phyloP scores from a whole-genome alignment of 2,329 filamentous ascomycete species.

The Ascochyta rabiei region DNA sequence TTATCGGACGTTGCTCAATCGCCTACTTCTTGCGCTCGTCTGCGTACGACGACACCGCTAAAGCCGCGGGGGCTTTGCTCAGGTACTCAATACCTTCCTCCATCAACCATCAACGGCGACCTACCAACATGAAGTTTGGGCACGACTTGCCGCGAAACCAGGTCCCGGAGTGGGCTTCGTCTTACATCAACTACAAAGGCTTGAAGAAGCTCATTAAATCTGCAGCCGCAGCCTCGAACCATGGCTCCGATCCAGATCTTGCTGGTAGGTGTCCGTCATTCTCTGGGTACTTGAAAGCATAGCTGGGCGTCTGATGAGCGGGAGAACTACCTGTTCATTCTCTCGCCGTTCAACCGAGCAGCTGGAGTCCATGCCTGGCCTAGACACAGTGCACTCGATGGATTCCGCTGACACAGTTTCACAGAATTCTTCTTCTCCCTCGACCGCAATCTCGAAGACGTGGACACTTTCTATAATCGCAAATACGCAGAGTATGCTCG shows the following conservation, averaged over 20 bases:
- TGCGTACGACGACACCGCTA: conserved; percentile 10
- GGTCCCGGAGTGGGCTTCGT: conserved; percentile 83
- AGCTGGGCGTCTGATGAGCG: neutral
- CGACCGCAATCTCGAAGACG: conserved; percentile 95
- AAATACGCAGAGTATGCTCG: conserved; percentile 86
- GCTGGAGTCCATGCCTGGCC: neutral
- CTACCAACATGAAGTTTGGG: conserved; percentile 54
- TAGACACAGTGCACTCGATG: neutral
- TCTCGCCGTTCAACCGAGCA: neutral
- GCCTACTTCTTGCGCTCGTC: conserved; percentile 16
- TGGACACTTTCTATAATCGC: conserved; percentile 96
- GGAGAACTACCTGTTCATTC: neutral
- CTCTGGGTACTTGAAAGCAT: neutral
- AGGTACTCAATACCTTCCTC: neutral
- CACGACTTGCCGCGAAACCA: conserved; percentile 75
- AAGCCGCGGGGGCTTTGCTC: conserved; percentile 7
- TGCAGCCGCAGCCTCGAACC: conserved; percentile 67
- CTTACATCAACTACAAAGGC: conserved; percentile 88
- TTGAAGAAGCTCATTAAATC: conserved; percentile 96
- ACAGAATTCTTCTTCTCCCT: conserved; percentile 95
- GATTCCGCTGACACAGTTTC: conserved; percentile 11
- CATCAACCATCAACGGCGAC: neutral
- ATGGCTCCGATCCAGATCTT: conserved; percentile 80
- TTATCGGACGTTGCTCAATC: conserved; percentile 16
- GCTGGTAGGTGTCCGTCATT: conserved; percentile 70